Conservation (phyloP, 2,329 filamentous ascomycete species). For the Neurospora sp. region DNA sequence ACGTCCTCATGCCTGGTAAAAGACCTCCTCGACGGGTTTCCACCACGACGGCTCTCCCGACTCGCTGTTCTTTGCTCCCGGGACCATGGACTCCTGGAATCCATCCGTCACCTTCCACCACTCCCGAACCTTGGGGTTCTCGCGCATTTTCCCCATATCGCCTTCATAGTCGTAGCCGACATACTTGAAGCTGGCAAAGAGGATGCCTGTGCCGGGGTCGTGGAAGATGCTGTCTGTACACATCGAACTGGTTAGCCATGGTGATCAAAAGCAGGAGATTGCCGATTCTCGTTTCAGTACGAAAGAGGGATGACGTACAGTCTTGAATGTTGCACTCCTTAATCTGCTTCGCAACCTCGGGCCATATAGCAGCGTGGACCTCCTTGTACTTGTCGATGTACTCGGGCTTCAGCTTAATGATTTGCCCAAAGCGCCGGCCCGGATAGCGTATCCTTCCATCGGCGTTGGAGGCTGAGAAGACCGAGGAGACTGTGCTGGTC, state of each 20-base stretch:
- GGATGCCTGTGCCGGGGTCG: slow-evolving; percentile 48
- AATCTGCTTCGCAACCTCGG: slow-evolving; percentile 66
- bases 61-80: slow-evolving; percentile 48
- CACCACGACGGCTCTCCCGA: slow-evolving; percentile 56
- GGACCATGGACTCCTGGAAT: slow-evolving; percentile 57
- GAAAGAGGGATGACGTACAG: slow-evolving; percentile 36
- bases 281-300: neutral
- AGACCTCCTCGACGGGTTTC: slow-evolving; percentile 60
- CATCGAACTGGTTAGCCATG: neutral
- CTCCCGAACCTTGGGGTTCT: slow-evolving; percentile 60
- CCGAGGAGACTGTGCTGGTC: neutral
- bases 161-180: slow-evolving; percentile 60
- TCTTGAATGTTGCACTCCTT: slow-evolving; percentile 65
- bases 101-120: slow-evolving; percentile 77
- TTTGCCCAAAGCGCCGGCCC: slow-evolving; percentile 55
- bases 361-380: slow-evolving; percentile 66
- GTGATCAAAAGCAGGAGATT: neutral
- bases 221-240: slow-evolving; percentile 61
- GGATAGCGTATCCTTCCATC: slow-evolving; percentile 20
- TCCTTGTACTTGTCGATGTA: slow-evolving; percentile 60
- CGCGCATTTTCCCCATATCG: slow-evolving; percentile 68
- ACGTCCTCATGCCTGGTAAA: slow-evolving; percentile 33
- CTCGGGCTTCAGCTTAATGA: slow-evolving; percentile 61
- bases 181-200: slow-evolving; percentile 73
- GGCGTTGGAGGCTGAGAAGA: neutral